Base-by-base conservation (phyloP, 2,329 filamentous ascomycete species). In the Diaporthe australafricana region DNA sequence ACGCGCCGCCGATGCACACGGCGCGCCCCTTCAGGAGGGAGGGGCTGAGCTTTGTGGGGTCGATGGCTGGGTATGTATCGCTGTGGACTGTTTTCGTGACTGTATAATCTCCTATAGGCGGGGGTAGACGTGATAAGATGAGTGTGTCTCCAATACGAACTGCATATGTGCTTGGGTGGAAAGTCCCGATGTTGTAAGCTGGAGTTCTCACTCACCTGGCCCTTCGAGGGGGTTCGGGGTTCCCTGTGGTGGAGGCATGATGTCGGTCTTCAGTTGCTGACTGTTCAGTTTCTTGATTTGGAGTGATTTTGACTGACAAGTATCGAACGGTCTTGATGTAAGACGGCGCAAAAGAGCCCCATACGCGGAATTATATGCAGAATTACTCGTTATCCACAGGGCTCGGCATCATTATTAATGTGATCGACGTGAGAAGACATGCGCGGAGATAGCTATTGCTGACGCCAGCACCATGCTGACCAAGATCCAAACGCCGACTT, bases 51-150 rank as follows among this genome's bases (percentile, higher is more conserved):
- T 45, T 65, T 35, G 35, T 70, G 20, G 68, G 68, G 50, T 70
- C 68, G 30, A 70, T 70, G 16, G 56, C 68, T 9, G 57, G 68
- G 56, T 66, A 70, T 30, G 68, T 70, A 25, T 70, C 68, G 16
- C 48, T 70, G 56, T 70, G 68, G 48, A 70, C 68, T 14, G 57
- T 35, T 25, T 40, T 66, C 2, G 68, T 70, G 35, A 66, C 56
- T 3, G 45, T 70, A 48, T 70, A 70, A 45, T 70, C 68, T 8
- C 68, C 68, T 70, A 8, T 17, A 6, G 20, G 42, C 35, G 42
- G 45, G 27, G 20, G 6, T 16, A 3, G 11, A 2, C 14, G 17
- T 22, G 42, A 35, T 48, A 63, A 63, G 9, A 40, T 63, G 60
- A 48, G 42, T 63, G 32, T 48, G 16, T 63, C 30, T 48, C 42